Percentiles rank a stretch among this genome's conserved stretches.
These are phyloP conservation scores for Sphagnum tenellum DNA, from an alignment of 225 moss, liverwort and hornwort species.

Conservation along the genomic window DNA sequence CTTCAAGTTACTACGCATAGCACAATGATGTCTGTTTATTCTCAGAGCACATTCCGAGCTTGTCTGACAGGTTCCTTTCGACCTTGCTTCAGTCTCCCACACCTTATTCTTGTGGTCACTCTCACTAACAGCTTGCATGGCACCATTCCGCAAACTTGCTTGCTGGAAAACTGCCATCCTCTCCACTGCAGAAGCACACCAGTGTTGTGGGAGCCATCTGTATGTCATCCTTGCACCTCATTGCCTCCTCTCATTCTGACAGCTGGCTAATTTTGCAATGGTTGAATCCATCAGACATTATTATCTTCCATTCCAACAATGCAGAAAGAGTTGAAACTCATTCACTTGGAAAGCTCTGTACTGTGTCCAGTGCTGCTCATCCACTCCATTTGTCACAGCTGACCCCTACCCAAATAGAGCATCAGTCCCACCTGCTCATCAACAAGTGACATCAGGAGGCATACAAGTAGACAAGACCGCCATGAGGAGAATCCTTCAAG, in stretches of 20 bases:
- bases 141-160: constrained; percentile 24
- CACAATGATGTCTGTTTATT: background rate
- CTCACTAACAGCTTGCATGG: constrained; percentile 30
- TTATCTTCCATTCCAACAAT: too few relatives aligned
- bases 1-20: constrained; percentile 41
- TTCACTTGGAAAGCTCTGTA: too few relatives aligned
- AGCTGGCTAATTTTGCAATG: too few relatives aligned
- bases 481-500: too few relatives aligned
- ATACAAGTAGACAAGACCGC: too few relatives aligned
- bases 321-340: too few relatives aligned
- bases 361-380: too few relatives aligned
- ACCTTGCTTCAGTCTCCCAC: constrained; percentile 14
- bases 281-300: too few relatives aligned
- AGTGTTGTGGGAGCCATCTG: constrained; percentile 31
- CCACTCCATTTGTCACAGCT: too few relatives aligned
- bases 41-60: constrained; percentile 9
- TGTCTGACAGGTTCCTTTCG: constrained; percentile 13
- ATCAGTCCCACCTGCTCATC: too few relatives aligned
- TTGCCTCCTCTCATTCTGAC: constrained; percentile 24
- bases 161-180: constrained; percentile 44
- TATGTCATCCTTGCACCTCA: constrained; percentile 43
- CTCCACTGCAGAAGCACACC: constrained; percentile 29
- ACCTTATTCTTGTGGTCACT: constrained; percentile 15
- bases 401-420: too few relatives aligned
- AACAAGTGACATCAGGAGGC: too few relatives aligned